These are phyloP conservation scores for Plasmodium gonderi DNA, from an alignment of 169 alveolate species.

Conservation along the genomic window DNA sequence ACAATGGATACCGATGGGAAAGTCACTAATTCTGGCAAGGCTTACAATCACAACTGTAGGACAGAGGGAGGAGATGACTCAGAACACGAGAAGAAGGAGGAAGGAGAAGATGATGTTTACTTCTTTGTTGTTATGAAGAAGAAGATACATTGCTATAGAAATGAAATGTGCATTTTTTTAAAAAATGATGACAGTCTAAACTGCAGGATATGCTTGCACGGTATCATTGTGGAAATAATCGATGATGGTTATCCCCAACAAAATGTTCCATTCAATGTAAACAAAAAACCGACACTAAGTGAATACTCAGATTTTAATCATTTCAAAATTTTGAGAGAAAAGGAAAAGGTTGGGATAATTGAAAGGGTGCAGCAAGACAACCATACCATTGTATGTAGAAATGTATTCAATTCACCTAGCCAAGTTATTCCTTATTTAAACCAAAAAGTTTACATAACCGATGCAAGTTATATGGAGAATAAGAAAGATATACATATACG, in stretches of 20 bases:
- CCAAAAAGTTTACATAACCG: conserved; percentile 11
- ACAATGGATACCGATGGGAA: neutral
- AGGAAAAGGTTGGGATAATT: conserved; percentile 35
- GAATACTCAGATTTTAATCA: conserved; percentile 12
- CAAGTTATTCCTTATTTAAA: conserved; percentile 16
- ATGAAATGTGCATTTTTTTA: conserved; percentile 55
- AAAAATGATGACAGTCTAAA: conserved; percentile 34
- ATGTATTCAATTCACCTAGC: conserved; percentile 19
- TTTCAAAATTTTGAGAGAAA: conserved; percentile 27
- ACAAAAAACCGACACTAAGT: conserved; percentile 21
- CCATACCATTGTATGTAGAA: conserved; percentile 18
- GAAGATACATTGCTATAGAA: conserved; percentile 5
- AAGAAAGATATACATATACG: neutral
- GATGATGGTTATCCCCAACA: neutral
- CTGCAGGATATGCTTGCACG: conserved; percentile 64
- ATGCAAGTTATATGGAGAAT: neutral
- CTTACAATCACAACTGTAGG: too few species aligned
- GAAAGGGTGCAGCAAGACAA: conserved; percentile 30
- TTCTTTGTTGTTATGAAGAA: conserved; percentile 27
- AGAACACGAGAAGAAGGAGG: neutral
- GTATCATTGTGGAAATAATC: conserved; percentile 12
- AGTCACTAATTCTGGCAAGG: too few species aligned
- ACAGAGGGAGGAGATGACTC: too few species aligned
- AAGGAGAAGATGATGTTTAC: neutral
- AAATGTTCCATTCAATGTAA: conserved; percentile 7